Evolutionary conservation across 768 basidiomycete genomes (phyloP), one percentile per base, ranked within the genome.

Genomic region (Sarcomyxa edulis): DNA sequence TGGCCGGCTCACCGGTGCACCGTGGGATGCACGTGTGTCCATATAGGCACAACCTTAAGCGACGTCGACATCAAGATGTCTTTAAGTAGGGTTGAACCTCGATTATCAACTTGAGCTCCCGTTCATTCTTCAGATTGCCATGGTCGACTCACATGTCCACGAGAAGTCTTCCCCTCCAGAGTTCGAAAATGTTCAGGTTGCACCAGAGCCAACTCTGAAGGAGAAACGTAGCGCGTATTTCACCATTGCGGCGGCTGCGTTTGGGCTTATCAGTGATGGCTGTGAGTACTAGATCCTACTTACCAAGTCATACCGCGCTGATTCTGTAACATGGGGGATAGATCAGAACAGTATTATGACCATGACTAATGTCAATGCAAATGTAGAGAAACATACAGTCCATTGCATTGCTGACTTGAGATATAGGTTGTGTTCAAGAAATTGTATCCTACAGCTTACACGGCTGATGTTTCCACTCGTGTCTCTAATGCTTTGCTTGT

Each of bases 331-430:
- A n/a, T 12, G 15, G 47, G 32, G 47, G 46, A 29, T 49, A 81
- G 78, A 82, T 52, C 78, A 84, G 52, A 84, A 83, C 53, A 81
- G 77, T 47, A 57, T 82, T 19, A 80, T 82, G 79, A 80, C 80
- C 0, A 75, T 82, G 76, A 53, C 71, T 31, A 83, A 84, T 43
- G 80, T 77, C 47, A 34, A 62, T 39, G 36, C 25, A 20, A 28
- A 11, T 28, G 10, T 18, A 37, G 37, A 40, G 45, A 45, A 48
- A n/a, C 27, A 40, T n/a, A 32, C 26, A 31, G 45, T 22, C 27
- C 34, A 24, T 31, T 26, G 28, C 16, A 3, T 9, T 32, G 6
- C 22, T 33, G 15, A 11, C 3, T 6, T 18, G 2, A 45, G 18
- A 37, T 36, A 23, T 42, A 81, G 78, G 81, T 84, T 12, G 64